Evolutionary conservation across 2,329 filamentous ascomycete species (phyloP), one percentile per base, ranked within the genome.

Genomic region (Geosmithia morbida): DNA sequence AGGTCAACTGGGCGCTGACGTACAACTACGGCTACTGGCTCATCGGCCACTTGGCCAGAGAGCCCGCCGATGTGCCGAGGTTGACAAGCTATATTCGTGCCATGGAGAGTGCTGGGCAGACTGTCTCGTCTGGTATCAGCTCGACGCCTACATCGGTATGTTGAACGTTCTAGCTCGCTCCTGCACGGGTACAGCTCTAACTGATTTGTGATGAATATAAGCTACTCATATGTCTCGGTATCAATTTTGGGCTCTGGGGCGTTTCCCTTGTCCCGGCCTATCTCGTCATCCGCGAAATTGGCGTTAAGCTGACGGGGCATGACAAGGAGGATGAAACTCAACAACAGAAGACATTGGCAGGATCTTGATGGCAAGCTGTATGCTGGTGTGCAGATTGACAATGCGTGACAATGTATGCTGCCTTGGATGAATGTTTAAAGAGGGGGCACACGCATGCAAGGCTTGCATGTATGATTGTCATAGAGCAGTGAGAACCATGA

Each of bases 71-170:
- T 43, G 46, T 55, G 41, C 51, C 48, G 49, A 45, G 54, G n/a
- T 46, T 50, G 16, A 54, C 51, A 1, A 52, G 52, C 11, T 46
- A 54, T 26, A 48, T 55, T 1, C 43, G 54, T 11, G 54, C 52
- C n/a, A 49, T 54, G 8, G 54, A 55, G 48, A 54, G 52, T 26
- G 54, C 52, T 52, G 53, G 53, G 1, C 53, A 55, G 42, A 55
- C 53, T 45, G 54, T 52, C 5, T 54, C 53, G 19, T 55, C 55
- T 48, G 54, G 54, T 7, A 55, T 55, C 45, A 52, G 51, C 45
- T 37, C 33, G 11, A 37, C 33, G 33, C 14, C 33, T 13, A 37
- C 33, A 16, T 37, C 33, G 33, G 33, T 37, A 37, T 37, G 33
- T 37, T 37, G 3, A 26, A 26, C 8, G 22, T 26, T 26, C 22